Percentiles rank a stretch among this genome's conserved stretches.
phyloP scores from a whole-genome alignment of 176 grass and related monocot species.

The Musa acuminata region DNA sequence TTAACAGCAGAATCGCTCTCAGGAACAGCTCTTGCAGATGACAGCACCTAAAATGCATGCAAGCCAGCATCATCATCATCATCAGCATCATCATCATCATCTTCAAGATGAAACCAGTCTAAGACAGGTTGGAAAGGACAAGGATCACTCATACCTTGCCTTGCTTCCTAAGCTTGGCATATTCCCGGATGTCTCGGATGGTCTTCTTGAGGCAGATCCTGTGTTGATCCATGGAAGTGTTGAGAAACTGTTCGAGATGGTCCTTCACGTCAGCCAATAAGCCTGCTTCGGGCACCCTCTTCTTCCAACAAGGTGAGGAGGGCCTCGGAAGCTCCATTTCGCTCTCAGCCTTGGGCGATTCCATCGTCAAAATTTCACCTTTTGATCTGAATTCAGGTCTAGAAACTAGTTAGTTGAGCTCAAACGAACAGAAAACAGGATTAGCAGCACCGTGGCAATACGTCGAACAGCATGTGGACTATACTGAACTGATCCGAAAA shows the following conservation, averaged over 20 bases:
- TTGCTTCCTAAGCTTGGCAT: slow-evolving; percentile 5
- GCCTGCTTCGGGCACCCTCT: neutral
- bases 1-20: neutral
- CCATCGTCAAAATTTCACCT: too few relatives aligned
- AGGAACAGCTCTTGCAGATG: neutral
- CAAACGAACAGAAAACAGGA: too few relatives aligned
- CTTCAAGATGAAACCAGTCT: neutral
- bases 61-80: neutral
- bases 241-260: neutral
- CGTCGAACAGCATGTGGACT: too few relatives aligned
- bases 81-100: neutral
- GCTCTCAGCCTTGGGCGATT: too few relatives aligned
- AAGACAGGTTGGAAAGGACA: neutral
- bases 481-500: too few relatives aligned
- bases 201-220: slow-evolving; percentile 5
- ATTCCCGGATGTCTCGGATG: neutral
- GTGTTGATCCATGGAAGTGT: neutral
- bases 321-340: neutral
- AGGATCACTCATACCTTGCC: neutral
- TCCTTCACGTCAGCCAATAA: neutral
- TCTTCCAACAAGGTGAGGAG: neutral
- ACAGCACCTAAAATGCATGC: neutral
- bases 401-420: too few relatives aligned
- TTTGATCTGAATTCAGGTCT: too few relatives aligned
- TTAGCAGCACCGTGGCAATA: too few relatives aligned